Base-by-base conservation (phyloP, 768 basidiomycete species). In the Mycena belliarum region DNA sequence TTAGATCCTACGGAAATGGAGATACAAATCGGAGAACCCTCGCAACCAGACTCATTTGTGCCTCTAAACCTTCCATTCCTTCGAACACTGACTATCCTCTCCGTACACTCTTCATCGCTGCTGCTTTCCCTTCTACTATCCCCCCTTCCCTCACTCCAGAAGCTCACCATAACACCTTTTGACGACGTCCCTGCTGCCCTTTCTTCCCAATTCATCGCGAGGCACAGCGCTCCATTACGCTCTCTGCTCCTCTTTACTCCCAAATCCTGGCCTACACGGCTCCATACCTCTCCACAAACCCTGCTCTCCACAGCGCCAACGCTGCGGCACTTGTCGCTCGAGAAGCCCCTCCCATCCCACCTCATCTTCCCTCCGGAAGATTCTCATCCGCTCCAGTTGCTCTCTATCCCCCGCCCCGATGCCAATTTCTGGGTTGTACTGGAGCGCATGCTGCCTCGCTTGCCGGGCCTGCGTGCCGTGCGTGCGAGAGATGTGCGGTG, bases 341-440 rank as follows among this genome's bases (percentile, higher is more conserved):
- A 91, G 71, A 76, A 69, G 8, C 91, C 89, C 0, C 73, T 91
- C 12, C 90, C 91, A 66, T 1, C 75, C 87, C 46, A 51, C 63
- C 9, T 66, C 82, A 8, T 65, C 69, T 20, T 63, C 38, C 47
- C 59, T 3, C 14, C 38, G 18, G 43, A 61, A 21, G 63, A 62
- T 53, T 60, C 63, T 35, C 76, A 76, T 67, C 76, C 77, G 9
- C 75, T 93, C 21, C 79, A 82, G 59, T 83, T 89, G 41, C 74
- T 93, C 7, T 88, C 89, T 18, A 82, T 93, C 60, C 89, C 91
- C 0, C 80, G 89, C n/a, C 91, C 91, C 2, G 82, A 75, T 55
- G 52, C 76, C 16, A 80, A 84, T 18, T 86, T 85, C 54, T 85
- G 86, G 76, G 65, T 65, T 12, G 71, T 79, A 7, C 69, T 93